phyloP scores from a whole-genome alignment of 2,329 filamentous ascomycete species.

The Phaeoacremonium minimum region DNA sequence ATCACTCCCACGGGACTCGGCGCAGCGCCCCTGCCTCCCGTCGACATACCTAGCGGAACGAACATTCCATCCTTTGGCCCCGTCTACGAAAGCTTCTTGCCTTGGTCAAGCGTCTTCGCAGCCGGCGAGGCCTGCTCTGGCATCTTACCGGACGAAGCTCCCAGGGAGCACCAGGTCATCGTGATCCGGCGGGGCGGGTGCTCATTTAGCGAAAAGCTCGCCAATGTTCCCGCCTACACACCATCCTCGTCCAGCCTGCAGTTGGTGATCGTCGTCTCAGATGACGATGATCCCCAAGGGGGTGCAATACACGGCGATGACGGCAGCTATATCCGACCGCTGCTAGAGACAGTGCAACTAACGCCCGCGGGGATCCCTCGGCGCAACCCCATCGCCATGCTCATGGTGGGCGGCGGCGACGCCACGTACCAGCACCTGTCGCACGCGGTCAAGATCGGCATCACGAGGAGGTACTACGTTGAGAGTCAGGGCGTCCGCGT shows the following conservation, averaged over 20 bases:
- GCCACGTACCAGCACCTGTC: conserved; percentile 60
- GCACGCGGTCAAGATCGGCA: conserved; percentile 62
- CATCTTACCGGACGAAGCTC: conserved; percentile 45
- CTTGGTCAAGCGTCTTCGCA: conserved; percentile 69
- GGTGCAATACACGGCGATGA: conserved; percentile 19
- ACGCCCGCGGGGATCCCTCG: conserved; percentile 67
- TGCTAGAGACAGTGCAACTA: conserved; percentile 70
- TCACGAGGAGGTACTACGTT: conserved; percentile 75
- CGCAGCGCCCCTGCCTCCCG: conserved; percentile 45
- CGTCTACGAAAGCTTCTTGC: conserved; percentile 40
- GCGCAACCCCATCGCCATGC: conserved; percentile 71
- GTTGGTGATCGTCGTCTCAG: conserved; percentile 74
- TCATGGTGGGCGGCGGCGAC: conserved; percentile 74
- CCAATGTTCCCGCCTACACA: conserved; percentile 76
- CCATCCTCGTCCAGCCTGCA: conserved; percentile 61
- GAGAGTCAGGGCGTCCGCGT: conserved; percentile 77
- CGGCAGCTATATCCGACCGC: conserved; percentile 45
- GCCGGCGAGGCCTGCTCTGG: conserved; percentile 64
- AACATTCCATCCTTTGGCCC: conserved; percentile 24
- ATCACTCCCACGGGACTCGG: conserved; percentile 30
- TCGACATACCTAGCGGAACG: conserved; percentile 29
- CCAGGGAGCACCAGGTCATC: conserved; percentile 67
- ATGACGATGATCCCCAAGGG: conserved; percentile 40
- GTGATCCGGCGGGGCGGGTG: conserved; percentile 80
- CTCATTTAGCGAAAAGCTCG: conserved; percentile 77